Evolutionary conservation across 1,284 basidiomycete species (phyloP), one percentile per base, ranked within the genome.

Genomic region (Tylopilus orsonianus): DNA sequence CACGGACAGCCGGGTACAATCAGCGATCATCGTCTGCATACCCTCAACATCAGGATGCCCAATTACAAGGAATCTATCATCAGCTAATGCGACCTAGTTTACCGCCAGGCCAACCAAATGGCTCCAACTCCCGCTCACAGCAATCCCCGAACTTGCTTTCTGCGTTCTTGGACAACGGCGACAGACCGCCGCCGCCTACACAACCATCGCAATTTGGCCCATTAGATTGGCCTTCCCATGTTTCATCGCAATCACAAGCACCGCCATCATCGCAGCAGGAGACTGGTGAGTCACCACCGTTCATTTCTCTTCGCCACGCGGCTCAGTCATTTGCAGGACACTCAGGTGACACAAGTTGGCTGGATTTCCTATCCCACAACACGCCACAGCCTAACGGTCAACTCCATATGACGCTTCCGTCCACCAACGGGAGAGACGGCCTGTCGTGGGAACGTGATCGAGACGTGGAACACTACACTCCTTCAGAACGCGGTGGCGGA

Each of bases 1-100:
- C 63, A n/a, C 53, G 62, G 38, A 53, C 49, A 13, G 16, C 46
- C 14, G 56, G 53, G 13, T 65, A 69, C 32, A 61, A 33, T 35
- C 56, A 61, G 34, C 64, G 64, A 14, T 50, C 61, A 5, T 53
- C 58, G 6, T 27, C 44, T 4, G 3, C 51, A 49, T 68, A 65
- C 43, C 52, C 58, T 9, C 63, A 67, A 36, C 53, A 61, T 19
- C 65, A 63, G 47, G 63, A 65, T 35, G 16, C 63, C 8, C 66
- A 68, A 34, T n/a, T 67, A 10, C 65, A 66, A 34, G 65, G 63
- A 44, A 55, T 67, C 5, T 65, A 68, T 46, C 61, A 67, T 20
- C 61, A 61, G 14, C 18, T 66, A 27, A 64, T 68, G 61, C 62
- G 62, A 48, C 60, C 59, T 29, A 66, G 61, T 44, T 10, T 54